phyloP scores from a whole-genome alignment of 2,329 filamentous ascomycete genomes.

The Claviceps quebecensis region DNA sequence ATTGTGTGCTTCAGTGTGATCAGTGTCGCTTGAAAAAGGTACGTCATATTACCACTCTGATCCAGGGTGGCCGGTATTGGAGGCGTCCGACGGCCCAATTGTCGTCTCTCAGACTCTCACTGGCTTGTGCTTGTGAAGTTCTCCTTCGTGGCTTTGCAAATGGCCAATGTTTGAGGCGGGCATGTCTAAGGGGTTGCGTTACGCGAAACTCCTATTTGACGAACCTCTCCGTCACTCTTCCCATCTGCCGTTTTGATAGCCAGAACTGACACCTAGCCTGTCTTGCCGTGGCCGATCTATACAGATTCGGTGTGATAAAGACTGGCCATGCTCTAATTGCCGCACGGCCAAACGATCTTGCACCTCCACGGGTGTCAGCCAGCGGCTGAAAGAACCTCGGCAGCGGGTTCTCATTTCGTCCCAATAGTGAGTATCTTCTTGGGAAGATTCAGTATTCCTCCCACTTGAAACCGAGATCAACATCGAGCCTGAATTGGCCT shows the following conservation, averaged over 20 bases:
- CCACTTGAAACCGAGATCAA: background rate
- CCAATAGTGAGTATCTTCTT: constrained; percentile 35
- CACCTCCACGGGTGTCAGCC: constrained; percentile 39
- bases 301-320: constrained; percentile 45
- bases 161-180: background rate
- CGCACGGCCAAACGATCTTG: constrained; percentile 37
- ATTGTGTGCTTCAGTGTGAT: constrained; percentile 23
- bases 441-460: background rate
- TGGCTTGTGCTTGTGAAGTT: background rate
- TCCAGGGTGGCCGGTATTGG: constrained; percentile 1
- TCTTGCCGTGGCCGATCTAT: background rate
- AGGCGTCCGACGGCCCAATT: background rate
- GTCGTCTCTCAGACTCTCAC: background rate
- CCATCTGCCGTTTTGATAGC: background rate
- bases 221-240: background rate
- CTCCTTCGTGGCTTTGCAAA: background rate
- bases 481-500: background rate
- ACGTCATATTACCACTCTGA: constrained; percentile 9
- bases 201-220: background rate
- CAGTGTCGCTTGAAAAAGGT: constrained; percentile 30
- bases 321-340: constrained; percentile 44
- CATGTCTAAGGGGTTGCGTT: background rate
- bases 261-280: constrained; percentile 2
- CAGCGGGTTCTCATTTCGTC: constrained; percentile 45
- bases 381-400: constrained; percentile 39